A percentile compares a stretch with the other conserved stretches of the same genome.
phyloP scores from a whole-genome alignment of 148 eudicot genomes.

The Vaccinium macrocarpon region DNA sequence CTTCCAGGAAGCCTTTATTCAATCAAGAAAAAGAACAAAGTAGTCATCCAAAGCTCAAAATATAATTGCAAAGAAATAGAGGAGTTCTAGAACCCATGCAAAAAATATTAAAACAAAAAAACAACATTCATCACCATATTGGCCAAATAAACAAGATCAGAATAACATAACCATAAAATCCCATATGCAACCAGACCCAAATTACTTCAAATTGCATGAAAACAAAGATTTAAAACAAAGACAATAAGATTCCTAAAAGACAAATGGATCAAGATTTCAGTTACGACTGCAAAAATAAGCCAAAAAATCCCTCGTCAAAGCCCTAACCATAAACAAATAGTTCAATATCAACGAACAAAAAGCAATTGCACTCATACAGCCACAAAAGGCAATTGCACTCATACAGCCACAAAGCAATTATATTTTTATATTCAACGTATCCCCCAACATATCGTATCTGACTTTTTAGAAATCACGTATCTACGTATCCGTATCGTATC shows the following conservation, averaged over 20 bases:
- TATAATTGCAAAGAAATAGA: background rate
- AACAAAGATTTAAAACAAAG: background rate
- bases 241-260: background rate
- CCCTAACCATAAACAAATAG: background rate
- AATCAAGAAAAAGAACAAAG: background rate
- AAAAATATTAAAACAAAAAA: background rate
- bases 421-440: no score
- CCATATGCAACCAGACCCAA: background rate
- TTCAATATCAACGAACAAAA: background rate
- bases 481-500: no score
- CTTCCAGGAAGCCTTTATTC: constrained; percentile 54
- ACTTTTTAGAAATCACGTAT: no score
- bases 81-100: background rate
- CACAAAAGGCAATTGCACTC: background rate
- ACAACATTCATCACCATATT: background rate
- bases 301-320: background rate
- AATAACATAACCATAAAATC: background rate
- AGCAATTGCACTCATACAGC: background rate
- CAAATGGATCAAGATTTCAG: background rate
- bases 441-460: no score
- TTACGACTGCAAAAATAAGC: no score
- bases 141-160: constrained; percentile 4
- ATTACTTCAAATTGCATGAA: background rate
- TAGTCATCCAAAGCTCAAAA: background rate
- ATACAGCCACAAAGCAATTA: no score